phyloP scores from a whole-genome alignment of 129 eudicot genomes.

The Sambucus nigra region DNA sequence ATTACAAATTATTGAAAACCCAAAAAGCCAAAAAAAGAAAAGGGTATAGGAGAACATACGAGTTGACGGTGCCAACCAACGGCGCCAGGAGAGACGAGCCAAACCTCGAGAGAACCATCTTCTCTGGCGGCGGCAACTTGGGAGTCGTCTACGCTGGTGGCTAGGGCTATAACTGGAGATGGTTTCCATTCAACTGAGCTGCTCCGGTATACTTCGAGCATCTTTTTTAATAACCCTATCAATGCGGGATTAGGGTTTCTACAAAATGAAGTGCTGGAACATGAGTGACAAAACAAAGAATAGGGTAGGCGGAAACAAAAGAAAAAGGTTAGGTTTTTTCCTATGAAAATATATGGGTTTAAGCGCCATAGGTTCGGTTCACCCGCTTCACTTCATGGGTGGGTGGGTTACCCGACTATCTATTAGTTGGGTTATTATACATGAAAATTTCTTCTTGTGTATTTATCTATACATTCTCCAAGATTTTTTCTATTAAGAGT shows the following conservation, averaged over 20 bases:
- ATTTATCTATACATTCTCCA: no score
- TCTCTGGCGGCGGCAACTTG: conserved; percentile 91
- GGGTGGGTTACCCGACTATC: neutral
- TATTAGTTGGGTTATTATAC: no score
- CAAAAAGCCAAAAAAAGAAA: no score
- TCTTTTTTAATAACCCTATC: conserved; percentile 11
- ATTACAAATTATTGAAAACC: neutral
- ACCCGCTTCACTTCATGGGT: neutral
- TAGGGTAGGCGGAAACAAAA: neutral
- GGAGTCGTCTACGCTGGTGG: conserved; percentile 81
- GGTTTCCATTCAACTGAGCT: conserved; percentile 74
- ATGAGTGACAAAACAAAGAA: neutral
- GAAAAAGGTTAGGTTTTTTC: neutral
- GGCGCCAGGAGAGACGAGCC: conserved; percentile 97
- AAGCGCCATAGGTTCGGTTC: no score
- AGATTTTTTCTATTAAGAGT: no score
- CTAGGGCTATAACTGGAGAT: conserved; percentile 70
- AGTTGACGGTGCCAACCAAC: conserved; percentile 95
- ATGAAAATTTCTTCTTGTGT: no score
- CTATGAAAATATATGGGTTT: neutral
- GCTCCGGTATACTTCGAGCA: conserved; percentile 40
- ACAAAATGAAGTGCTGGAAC: no score
- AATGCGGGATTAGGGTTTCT: neutral
- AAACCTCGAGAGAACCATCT: conserved; percentile 82
- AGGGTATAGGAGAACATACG: conserved; percentile 18